These are phyloP conservation scores for Eucalyptus pauciflora DNA, from an alignment of 345 rosid species.

Conservation along the genomic window DNA sequence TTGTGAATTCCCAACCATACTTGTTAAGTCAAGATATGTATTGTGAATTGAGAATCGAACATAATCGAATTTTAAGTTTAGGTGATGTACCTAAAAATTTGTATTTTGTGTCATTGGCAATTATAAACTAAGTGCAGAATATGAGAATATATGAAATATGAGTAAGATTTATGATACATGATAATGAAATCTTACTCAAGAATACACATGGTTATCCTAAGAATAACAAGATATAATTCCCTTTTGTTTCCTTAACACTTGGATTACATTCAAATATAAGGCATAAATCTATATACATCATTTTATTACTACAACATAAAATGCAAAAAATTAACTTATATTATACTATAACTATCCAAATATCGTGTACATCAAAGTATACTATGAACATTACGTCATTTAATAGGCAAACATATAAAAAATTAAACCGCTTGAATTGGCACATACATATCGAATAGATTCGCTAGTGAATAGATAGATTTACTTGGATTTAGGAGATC, in stretches of 20 bases:
- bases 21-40: not conserved
- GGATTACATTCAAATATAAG: not conserved
- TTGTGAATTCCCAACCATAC: not conserved
- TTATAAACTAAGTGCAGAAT: not conserved
- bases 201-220: not conserved
- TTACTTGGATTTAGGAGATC: not conserved
- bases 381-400: not conserved
- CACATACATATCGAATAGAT: not conserved
- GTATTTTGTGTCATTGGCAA: not conserved
- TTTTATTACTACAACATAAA: not conserved
- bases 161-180: not conserved
- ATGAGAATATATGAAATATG: not conserved
- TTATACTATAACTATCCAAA: not conserved
- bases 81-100: not conserved
- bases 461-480: not conserved
- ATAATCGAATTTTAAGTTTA: not conserved
- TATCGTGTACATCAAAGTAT: not conserved
- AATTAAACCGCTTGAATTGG: not conserved
- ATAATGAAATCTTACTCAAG: not conserved
- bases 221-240: not conserved
- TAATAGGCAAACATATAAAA: not conserved
- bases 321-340: not conserved
- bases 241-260: not conserved
- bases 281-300: not conserved
- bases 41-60: not conserved